Evolutionary conservation across 768 basidiomycete species (phyloP).

Genomic region (Rhodotorula diobovata): DNA sequence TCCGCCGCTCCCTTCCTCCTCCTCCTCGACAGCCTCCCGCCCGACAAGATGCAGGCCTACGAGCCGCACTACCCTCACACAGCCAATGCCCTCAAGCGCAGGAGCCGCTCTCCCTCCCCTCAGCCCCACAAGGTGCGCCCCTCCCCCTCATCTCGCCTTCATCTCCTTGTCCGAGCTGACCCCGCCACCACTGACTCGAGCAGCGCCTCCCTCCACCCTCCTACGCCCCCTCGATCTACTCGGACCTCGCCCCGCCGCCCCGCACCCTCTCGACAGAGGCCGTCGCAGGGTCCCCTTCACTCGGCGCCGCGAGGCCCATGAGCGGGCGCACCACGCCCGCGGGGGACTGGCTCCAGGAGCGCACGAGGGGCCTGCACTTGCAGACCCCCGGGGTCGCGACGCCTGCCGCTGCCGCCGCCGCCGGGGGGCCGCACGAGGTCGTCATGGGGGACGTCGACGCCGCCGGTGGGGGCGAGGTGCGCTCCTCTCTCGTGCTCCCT

Average conservation of each 20-base stretch:
- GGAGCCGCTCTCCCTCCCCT: slow-evolving; percentile 10
- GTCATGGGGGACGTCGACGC: background rate
- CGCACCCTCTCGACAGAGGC: background rate
- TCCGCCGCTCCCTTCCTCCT: background rate
- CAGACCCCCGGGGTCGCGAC: background rate
- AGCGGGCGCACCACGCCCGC: slow-evolving; percentile 11
- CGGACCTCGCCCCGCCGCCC: background rate
- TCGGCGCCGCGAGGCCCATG: background rate
- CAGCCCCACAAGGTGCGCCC: slow-evolving; percentile 15
- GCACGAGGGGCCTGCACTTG: slow-evolving; percentile 17
- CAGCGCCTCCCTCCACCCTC: slow-evolving; percentile 6
- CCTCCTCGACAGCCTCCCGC: background rate
- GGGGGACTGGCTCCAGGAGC: slow-evolving; percentile 20
- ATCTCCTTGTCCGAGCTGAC: background rate
- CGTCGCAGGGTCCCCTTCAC: slow-evolving; percentile 3
- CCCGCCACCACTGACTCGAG: background rate
- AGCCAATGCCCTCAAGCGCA: slow-evolving; percentile 10
- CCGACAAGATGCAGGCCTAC: background rate
- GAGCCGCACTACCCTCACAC: background rate
- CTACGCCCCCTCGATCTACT: background rate
- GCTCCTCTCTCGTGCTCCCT: background rate
- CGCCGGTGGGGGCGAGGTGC: background rate
- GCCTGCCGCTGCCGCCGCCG: background rate
- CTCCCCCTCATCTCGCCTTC: too few relatives aligned
- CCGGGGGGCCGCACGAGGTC: background rate